A percentile compares a stretch with the other conserved stretches of the same genome.
phyloP scores from a whole-genome alignment of 1,284 basidiomycete species.

The Cryptococcus wingfieldii region DNA sequence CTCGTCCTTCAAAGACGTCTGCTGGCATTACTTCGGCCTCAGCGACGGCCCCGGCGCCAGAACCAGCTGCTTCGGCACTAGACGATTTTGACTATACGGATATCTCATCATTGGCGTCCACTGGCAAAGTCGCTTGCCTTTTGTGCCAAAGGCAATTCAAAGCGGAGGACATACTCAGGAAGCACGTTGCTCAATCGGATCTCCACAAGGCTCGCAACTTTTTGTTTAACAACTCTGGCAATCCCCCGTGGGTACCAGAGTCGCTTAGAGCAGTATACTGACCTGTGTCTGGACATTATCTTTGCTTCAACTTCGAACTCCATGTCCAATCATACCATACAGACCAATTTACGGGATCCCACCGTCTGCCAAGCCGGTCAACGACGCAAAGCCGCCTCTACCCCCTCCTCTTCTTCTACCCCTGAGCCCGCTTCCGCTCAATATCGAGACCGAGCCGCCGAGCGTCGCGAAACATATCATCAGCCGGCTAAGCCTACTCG shows the following conservation, averaged over 20 bases:
- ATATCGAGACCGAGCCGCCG: slow-evolving; percentile 86
- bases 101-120: slow-evolving; percentile 38
- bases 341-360: slow-evolving; percentile 76
- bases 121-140: slow-evolving; percentile 66
- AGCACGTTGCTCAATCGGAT: slow-evolving; percentile 84
- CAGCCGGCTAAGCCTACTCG: slow-evolving; percentile 59
- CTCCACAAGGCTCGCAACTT: slow-evolving; percentile 74
- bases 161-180: slow-evolving; percentile 69
- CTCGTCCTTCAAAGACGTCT: slow-evolving; percentile 1
- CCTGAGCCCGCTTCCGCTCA: slow-evolving; percentile 53
- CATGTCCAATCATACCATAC: slow-evolving; percentile 18
- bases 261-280: slow-evolving; percentile 8
- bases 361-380: slow-evolving; percentile 66
- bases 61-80: slow-evolving; percentile 4
- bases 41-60: slow-evolving; percentile 7
- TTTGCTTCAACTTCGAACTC: no score
- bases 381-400: slow-evolving; percentile 57
- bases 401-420: neutral
- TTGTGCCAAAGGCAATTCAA: slow-evolving; percentile 91
- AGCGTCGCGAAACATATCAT: slow-evolving; percentile 79
- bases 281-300: slow-evolving; percentile 3
- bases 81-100: slow-evolving; percentile 74
- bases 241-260: slow-evolving; percentile 24
- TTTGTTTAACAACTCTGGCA: slow-evolving; percentile 21
- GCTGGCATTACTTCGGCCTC: neutral